phyloP scores from a whole-genome alignment of 306 rosid species.

The Lupinus albus region DNA sequence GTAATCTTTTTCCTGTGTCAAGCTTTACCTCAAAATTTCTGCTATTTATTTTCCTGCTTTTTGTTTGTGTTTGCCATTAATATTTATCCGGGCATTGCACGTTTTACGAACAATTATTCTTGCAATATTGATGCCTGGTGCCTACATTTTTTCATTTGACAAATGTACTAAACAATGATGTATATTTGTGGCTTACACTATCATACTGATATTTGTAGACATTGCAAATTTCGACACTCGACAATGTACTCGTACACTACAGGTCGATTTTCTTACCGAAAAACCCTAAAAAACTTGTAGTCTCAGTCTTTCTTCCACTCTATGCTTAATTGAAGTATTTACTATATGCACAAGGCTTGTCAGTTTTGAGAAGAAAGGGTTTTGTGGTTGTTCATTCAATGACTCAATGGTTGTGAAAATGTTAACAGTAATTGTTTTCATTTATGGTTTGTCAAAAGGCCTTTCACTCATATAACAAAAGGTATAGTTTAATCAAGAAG shows the following conservation, averaged over 20 bases:
- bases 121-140: not conserved
- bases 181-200: not conserved
- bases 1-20: constrained; percentile 4
- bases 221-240: not conserved
- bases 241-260: not conserved
- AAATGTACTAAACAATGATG: not conserved
- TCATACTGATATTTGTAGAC: not conserved
- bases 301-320: not conserved
- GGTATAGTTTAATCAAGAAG: not conserved
- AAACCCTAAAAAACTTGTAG: not conserved
- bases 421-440: not conserved
- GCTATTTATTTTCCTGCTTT: not conserved
- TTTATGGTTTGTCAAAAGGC: not conserved
- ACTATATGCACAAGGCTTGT: not conserved
- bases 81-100: not conserved
- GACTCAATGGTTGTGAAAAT: not conserved
- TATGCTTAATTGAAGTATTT: too few species aligned
- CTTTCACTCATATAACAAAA: not conserved
- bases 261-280: not conserved
- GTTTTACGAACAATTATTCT: not conserved
- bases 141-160: not conserved
- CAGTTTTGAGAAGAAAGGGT: not conserved
- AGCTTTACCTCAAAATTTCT: not conserved
- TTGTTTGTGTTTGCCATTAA: not conserved
- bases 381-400: not conserved